Evolutionary conservation across 176 grass and related monocot genomes (phyloP).

Genomic region (Lolium rigidum): DNA sequence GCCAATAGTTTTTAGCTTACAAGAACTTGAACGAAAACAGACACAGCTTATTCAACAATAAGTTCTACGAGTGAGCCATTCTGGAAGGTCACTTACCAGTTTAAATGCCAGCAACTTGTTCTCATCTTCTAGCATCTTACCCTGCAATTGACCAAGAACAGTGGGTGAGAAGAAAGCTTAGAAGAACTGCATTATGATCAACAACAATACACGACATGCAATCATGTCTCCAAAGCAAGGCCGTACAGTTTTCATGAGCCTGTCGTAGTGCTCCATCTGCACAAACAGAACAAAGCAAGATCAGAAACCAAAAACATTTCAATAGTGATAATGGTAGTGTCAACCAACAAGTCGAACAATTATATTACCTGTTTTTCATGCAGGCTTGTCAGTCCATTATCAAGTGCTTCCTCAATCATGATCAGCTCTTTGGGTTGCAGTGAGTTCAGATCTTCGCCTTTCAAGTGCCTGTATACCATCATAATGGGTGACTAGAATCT

Average conservation of each 20-base stretch:
- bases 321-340: not conserved
- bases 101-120: constrained; percentile 81
- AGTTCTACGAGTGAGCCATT: not conserved
- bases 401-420: constrained; percentile 81
- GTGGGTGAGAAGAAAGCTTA: not conserved
- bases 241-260: constrained; percentile 64
- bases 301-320: constrained; percentile 19
- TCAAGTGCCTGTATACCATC: constrained; percentile 70
- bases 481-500: not conserved
- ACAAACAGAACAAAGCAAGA: constrained; percentile 36
- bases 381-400: constrained; percentile 66
- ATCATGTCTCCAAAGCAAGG: constrained; percentile 23
- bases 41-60: constrained; percentile 15
- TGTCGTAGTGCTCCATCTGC: constrained; percentile 87
- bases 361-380: constrained; percentile 64
- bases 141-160: constrained; percentile 51
- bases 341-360: constrained; percentile 22
- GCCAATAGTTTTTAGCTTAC: not conserved
- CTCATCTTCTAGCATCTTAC: constrained; percentile 83
- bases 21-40: not conserved
- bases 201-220: constrained; percentile 18
- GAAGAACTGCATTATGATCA: constrained; percentile 16
- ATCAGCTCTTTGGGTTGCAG: constrained; percentile 88
- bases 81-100: constrained; percentile 56
- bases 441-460: constrained; percentile 92